Base-by-base conservation (phyloP, 2,329 filamentous ascomycete species). In the Penicillium glabrum region DNA sequence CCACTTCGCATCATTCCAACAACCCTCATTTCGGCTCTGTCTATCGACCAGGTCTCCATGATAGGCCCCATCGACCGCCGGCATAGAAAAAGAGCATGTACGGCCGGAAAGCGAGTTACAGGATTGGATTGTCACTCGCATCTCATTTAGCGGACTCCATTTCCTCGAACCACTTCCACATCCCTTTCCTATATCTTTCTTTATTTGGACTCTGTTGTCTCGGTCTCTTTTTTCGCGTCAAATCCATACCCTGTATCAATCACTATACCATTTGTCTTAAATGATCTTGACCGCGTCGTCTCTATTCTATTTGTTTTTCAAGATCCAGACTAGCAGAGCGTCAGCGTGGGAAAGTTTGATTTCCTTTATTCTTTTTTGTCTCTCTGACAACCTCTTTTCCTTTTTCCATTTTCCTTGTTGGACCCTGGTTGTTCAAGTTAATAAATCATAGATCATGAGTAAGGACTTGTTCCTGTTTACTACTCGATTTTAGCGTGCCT, bases 171-270 rank as follows among this genome's bases (percentile, higher is more conserved):
- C 41, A 43, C 37, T 54, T 54, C n/a, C 49, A 46, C 26, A 24
- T 44, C 21, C 27, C 37, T 43, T 33, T 50, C 35, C 29, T 56
- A 53, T 56, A 37, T 29, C 57, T 53, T 52, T 41, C 1, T 46
- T 39, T 54, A 51, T 44, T 63, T 43, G 46, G 8, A 60, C 48
- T 27, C 24, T 33, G 27, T 19, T 33, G 53, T 54, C 24, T 51
- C 39, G 48, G 43, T 56, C 63, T 51, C 54, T 35, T 51, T 50
- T 46, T 39, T 37, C 52, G 11, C 39, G 31, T 29, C 50, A 29
- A 27, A 31, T 13, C 51, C 62, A 66, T 66, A 66, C 64, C 62
- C 64, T 66, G 64, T 66, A 66, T 52, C 61, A 65, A 66, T 60
- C 64, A 63, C 57, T 63, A 66, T 65, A 65, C 64, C 64, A 63